phyloP scores from a whole-genome alignment of 2,329 filamentous ascomycete species.

The Paecilomyces sp. region DNA sequence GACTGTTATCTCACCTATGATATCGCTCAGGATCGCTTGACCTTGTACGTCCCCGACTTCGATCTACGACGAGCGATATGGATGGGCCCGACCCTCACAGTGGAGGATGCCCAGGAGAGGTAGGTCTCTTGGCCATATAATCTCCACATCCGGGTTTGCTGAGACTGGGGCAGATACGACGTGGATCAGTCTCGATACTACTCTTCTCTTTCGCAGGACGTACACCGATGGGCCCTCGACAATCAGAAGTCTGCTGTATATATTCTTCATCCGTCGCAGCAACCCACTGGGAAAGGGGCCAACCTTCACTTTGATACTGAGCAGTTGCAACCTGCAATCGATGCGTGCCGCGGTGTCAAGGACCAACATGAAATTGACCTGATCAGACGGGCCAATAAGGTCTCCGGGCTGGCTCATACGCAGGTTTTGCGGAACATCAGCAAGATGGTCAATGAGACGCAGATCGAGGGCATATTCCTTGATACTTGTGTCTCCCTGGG shows the following conservation, averaged over 20 bases:
- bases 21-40: slow-evolving; percentile 54
- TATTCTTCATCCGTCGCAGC: slow-evolving; percentile 30
- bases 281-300: slow-evolving; percentile 14
- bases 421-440: slow-evolving; percentile 56
- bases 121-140: slow-evolving; percentile 10
- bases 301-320: slow-evolving; percentile 19
- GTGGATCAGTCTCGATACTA: slow-evolving; percentile 64
- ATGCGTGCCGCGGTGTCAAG: slow-evolving; percentile 63
- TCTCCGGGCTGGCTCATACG: slow-evolving; percentile 61
- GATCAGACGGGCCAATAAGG: slow-evolving; percentile 63
- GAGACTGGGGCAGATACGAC: slow-evolving; percentile 47
- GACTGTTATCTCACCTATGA: slow-evolving; percentile 53
- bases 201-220: slow-evolving; percentile 41
- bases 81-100: slow-evolving; percentile 34
- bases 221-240: slow-evolving; percentile 32
- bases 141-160: not conserved
- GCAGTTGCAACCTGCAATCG: slow-evolving; percentile 48
- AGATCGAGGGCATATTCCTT: slow-evolving; percentile 76
- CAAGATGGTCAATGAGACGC: slow-evolving; percentile 65
- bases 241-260: slow-evolving; percentile 24
- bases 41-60: slow-evolving; percentile 66
- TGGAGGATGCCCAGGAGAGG: slow-evolving; percentile 52
- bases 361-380: slow-evolving; percentile 68
- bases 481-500: slow-evolving; percentile 68
- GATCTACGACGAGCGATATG: slow-evolving; percentile 44